Evolutionary conservation across 1,139 yeast genomes (phyloP).

Genomic region (Hansenula lynferdii): DNA sequence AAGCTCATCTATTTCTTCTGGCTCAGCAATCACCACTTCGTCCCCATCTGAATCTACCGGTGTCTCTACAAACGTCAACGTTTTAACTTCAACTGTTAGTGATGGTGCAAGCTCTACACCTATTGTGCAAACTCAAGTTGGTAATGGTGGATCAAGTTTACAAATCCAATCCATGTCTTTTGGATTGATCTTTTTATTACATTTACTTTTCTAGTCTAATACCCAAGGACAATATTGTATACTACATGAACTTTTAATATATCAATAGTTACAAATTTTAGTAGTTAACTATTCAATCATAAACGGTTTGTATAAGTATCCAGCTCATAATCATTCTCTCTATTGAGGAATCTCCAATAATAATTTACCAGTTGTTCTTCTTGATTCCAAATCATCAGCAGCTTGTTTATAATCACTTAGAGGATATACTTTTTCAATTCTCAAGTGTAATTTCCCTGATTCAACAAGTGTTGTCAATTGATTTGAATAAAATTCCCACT

Average conservation of each 20-base stretch:
- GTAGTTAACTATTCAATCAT: no score
- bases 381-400: conserved; percentile 60
- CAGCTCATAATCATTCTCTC: background rate
- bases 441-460: conserved; percentile 46
- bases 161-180: background rate
- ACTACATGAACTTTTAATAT: no score
- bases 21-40: background rate
- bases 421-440: conserved; percentile 51
- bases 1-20: no score
- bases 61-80: background rate
- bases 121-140: background rate
- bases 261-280: no score
- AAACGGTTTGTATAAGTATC: no score
- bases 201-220: background rate
- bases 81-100: background rate
- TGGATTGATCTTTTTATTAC: background rate
- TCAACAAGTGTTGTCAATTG: conserved; percentile 41
- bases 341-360: conserved; percentile 51
- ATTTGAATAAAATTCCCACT: conserved; percentile 50
- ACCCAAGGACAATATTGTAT: no score
- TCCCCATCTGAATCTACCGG: background rate
- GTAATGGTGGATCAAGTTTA: background rate
- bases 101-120: background rate
- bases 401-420: conserved; percentile 62
- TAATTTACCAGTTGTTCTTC: conserved; percentile 77